Evolutionary conservation across 2,329 filamentous ascomycete genomes (phyloP).

Genomic region (Fusarium caatingaense): DNA sequence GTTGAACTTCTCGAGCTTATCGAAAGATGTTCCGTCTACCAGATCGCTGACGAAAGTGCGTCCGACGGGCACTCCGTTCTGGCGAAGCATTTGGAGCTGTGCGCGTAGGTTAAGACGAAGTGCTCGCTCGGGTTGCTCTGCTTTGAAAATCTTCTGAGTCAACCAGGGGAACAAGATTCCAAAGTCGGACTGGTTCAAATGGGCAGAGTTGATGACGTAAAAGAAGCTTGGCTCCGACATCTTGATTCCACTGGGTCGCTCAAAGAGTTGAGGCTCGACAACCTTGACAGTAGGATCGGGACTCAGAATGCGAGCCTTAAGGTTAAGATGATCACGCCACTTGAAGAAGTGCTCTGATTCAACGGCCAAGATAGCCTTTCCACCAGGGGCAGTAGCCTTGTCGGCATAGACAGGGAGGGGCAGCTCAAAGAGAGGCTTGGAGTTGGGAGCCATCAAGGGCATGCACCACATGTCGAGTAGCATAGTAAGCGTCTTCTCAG

Average conservation of each 20-base stretch:
- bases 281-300: slow-evolving; percentile 60
- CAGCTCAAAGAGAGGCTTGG: slow-evolving; percentile 74
- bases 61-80: slow-evolving; percentile 61
- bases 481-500: slow-evolving; percentile 71
- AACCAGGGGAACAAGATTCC: slow-evolving; percentile 83
- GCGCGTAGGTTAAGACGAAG: slow-evolving; percentile 70
- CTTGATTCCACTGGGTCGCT: slow-evolving; percentile 56
- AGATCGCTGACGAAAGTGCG: slow-evolving; percentile 63
- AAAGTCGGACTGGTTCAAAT: slow-evolving; percentile 86
- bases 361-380: slow-evolving; percentile 73
- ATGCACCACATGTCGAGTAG: slow-evolving; percentile 86
- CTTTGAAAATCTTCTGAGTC: slow-evolving; percentile 67
- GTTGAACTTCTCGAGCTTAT: slow-evolving; percentile 50
- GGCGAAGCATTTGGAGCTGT: slow-evolving; percentile 66
- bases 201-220: slow-evolving; percentile 78
- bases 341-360: slow-evolving; percentile 83
- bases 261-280: slow-evolving; percentile 56
- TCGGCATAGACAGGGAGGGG: slow-evolving; percentile 76
- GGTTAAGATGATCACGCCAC: slow-evolving; percentile 78
- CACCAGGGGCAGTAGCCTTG: slow-evolving; percentile 61
- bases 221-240: slow-evolving; percentile 74
- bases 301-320: slow-evolving; percentile 74
- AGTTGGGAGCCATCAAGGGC: slow-evolving; percentile 72
- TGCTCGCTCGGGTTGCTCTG: slow-evolving; percentile 68
- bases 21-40: slow-evolving; percentile 58